Percentiles rank a stretch among this genome's conserved stretches.
phyloP scores from a whole-genome alignment of 2,329 filamentous ascomycete genomes.

The Colletotrichum sp. region DNA sequence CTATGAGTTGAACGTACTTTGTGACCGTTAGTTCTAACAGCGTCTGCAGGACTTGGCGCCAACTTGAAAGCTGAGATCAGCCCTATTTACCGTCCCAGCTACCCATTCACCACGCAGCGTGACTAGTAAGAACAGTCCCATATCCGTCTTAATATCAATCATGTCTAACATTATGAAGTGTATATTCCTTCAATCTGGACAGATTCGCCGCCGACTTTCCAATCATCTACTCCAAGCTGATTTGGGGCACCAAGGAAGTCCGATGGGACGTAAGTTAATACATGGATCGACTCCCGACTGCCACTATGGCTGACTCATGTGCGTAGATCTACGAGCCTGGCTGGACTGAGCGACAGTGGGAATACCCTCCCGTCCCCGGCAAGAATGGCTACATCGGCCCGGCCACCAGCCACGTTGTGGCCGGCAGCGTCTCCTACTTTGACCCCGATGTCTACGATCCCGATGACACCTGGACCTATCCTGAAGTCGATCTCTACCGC shows the following conservation, averaged over 20 bases:
- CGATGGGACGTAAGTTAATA: slow-evolving; percentile 16
- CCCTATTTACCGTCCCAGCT: slow-evolving; percentile 22
- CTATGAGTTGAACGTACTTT: no score
- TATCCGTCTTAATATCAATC: rapidly evolving
- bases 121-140: background rate
- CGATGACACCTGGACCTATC: slow-evolving; percentile 44
- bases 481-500: slow-evolving; percentile 29
- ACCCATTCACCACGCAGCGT: slow-evolving; percentile 11
- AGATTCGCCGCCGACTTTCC: slow-evolving; percentile 20
- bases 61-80: slow-evolving; percentile 26
- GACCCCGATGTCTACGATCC: slow-evolving; percentile 38
- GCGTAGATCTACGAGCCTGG: slow-evolving; percentile 40
- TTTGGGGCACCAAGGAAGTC: slow-evolving; percentile 23
- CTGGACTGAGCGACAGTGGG: slow-evolving; percentile 46
- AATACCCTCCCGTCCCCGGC: slow-evolving; percentile 43
- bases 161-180: background rate
- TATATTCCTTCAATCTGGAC: slow-evolving; percentile 22
- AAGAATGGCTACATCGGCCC: slow-evolving; percentile 45
- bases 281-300: background rate
- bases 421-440: slow-evolving; percentile 31
- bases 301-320: background rate
- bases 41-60: slow-evolving; percentile 23
- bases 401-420: slow-evolving; percentile 35
- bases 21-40: background rate
- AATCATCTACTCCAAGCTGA: slow-evolving; percentile 20